Evolutionary conservation across 2,329 filamentous ascomycete genomes (phyloP).

Genomic region (Fusarium bulbicola): DNA sequence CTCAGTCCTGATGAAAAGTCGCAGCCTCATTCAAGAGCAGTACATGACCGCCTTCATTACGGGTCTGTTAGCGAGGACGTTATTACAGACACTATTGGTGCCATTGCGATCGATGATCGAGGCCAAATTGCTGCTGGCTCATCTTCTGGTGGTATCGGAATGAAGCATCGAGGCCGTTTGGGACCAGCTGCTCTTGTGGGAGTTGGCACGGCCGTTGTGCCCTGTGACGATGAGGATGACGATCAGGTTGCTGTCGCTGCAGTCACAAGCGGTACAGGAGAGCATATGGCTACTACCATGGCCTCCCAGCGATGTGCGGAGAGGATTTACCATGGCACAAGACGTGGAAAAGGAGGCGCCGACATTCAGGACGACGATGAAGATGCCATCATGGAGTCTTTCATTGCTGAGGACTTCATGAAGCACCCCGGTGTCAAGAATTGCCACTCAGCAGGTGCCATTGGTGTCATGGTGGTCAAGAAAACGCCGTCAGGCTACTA

Average conservation of each 20-base stretch:
- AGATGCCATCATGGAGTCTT: conserved; percentile 74
- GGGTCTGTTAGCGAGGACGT: conserved; percentile 60
- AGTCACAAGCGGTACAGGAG: conserved; percentile 93
- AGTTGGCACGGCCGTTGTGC: conserved; percentile 90
- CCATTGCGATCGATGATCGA: conserved; percentile 86
- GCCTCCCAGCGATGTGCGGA: conserved; percentile 88
- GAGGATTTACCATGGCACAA: conserved; percentile 78
- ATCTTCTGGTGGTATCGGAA: conserved; percentile 96
- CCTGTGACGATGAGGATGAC: conserved; percentile 74
- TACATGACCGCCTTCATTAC: conserved; percentile 33
- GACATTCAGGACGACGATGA: conserved; percentile 79
- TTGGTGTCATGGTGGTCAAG: conserved; percentile 91
- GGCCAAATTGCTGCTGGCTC: conserved; percentile 94
- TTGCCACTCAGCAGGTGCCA: conserved; percentile 84
- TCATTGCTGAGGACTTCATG: conserved; percentile 93
- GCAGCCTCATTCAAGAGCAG: conserved; percentile 10
- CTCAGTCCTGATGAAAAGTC: conserved; percentile 29
- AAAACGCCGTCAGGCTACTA: conserved; percentile 79
- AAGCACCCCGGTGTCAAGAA: conserved; percentile 83
- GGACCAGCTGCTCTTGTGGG: conserved; percentile 94
- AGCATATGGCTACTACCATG: conserved; percentile 97
- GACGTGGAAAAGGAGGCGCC: conserved; percentile 66
- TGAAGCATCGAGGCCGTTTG: conserved; percentile 93
- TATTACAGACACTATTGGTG: conserved; percentile 93
- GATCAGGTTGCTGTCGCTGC: conserved; percentile 78